These are phyloP conservation scores for Acrocalymma vagum DNA, from an alignment of 2,329 filamentous ascomycete species.

Conservation along the genomic window DNA sequence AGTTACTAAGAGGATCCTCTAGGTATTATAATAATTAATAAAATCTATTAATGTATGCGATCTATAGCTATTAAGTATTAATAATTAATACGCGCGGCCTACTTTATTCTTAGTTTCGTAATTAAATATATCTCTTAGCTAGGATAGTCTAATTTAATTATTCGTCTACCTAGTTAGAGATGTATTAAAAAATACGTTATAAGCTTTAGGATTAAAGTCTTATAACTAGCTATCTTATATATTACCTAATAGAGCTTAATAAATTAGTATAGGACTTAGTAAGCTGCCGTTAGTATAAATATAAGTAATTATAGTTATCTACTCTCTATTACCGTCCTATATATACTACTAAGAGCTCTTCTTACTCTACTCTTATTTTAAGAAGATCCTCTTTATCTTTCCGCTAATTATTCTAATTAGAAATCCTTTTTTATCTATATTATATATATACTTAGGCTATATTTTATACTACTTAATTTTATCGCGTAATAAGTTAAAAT, in stretches of 20 bases:
- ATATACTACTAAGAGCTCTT: neutral
- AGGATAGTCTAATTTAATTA: too few species aligned
- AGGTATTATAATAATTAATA: slow-evolving; percentile 3
- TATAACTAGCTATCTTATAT: neutral
- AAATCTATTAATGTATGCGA: neutral
- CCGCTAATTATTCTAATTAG: too few species aligned
- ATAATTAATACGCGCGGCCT: neutral
- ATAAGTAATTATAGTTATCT: slow-evolving; percentile 2
- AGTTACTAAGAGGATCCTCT: slow-evolving; percentile 2
- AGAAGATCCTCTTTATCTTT: too few species aligned
- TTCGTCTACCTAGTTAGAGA: neutral
- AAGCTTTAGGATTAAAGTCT: neutral
- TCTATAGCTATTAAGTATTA: slow-evolving; percentile 1
- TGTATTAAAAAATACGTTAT: neutral
- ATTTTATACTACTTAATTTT: too few species aligned
- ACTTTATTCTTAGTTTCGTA: too few species aligned
- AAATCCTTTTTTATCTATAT: too few species aligned
- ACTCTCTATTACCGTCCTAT: slow-evolving; percentile 1
- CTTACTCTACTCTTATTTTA: neutral
- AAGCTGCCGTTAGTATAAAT: neutral
- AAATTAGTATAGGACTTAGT: neutral
- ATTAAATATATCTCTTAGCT: too few species aligned
- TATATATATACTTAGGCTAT: too few species aligned
- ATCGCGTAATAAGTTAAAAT: too few species aligned
- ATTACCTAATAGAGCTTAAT: neutral